Evolutionary conservation across 768 basidiomycete species (phyloP), one percentile per base, ranked within the genome.

Genomic region (Mycena indigotica): DNA sequence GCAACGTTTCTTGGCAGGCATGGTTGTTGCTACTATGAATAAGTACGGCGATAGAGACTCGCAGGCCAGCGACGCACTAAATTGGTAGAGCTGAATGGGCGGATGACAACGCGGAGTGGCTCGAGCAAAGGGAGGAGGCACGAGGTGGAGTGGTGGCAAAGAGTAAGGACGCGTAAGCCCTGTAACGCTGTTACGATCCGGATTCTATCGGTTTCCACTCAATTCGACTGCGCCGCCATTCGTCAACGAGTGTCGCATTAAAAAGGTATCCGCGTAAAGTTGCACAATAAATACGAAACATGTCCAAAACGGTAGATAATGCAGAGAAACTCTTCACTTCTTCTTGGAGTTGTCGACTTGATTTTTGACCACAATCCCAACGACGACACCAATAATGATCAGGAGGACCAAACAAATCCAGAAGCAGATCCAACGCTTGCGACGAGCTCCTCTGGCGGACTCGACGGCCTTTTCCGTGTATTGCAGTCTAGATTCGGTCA

Each of bases 371-470:
- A 88, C 80, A 28, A 86, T 77, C 4, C 81, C 86, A 25, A 83
- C 75, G 28, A 91, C 76, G 51, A 89, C 78, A 44, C 82, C 87
- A 44, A 85, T 77, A 48, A 91, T 82, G 61, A 87, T 82, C 57
- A 88, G 77, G 53, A 94, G 67, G 56, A 92, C 67, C 55, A 95
- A 67, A 55, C 73, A 68, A 58, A 93, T 84, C 74, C 85, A 69
- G 80, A 96, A 96, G 76, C 95, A 98, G 70, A 96, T 95, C 94
- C 95, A 97, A 67, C 95, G 87, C 83, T 96, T 98, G 74, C 88
- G 93, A 58, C 96, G 87, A 21, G 96, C 96, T 28, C 88, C 83
- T 28, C 90, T 83, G 21, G 96, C 96, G 32, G 89, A 93, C 32
- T 75, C 78, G 52, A 98, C 90, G 5, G 95, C 96, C 67, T 90